phyloP scores from a whole-genome alignment of 108 stramenopile species.

The Hondaea fermentalgiana region DNA sequence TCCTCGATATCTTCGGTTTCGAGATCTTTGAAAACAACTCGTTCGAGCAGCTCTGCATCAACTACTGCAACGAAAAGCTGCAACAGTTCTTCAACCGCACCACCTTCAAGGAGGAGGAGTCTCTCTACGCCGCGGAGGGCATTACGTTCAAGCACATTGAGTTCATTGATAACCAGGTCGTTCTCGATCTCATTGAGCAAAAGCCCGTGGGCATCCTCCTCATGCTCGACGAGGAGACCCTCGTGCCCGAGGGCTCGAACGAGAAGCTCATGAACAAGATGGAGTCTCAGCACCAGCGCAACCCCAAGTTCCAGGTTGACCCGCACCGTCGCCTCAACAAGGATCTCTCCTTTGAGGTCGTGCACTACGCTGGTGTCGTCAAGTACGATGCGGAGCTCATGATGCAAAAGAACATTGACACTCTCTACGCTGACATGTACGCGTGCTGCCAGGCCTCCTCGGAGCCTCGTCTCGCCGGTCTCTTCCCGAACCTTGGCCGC shows the following conservation, averaged over 20 bases:
- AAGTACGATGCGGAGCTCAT: constrained; percentile 34
- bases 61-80: constrained; percentile 90
- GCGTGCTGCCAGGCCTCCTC: constrained; percentile 13
- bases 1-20: constrained; percentile 94
- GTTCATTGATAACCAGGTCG: constrained; percentile 73
- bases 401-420: constrained; percentile 45
- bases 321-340: neutral
- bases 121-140: constrained; percentile 74
- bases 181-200: constrained; percentile 67
- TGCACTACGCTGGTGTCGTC: constrained; percentile 42
- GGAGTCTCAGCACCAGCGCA: constrained; percentile 30
- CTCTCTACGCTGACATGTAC: constrained; percentile 47
- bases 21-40: constrained; percentile 75
- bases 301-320: constrained; percentile 35
- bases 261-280: constrained; percentile 40
- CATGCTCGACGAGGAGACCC: constrained; percentile 37
- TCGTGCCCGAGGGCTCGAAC: constrained; percentile 43
- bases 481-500: neutral
- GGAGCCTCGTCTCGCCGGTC: neutral
- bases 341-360: constrained; percentile 27
- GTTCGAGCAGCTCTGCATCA: constrained; percentile 89
- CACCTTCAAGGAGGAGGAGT: constrained; percentile 27
- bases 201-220: constrained; percentile 40
- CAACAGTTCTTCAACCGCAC: constrained; percentile 59
- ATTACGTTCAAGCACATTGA: constrained; percentile 71